Evolutionary conservation across 768 basidiomycete species (phyloP), one percentile per base, ranked within the genome.

Genomic region (Baorangia bicolor): DNA sequence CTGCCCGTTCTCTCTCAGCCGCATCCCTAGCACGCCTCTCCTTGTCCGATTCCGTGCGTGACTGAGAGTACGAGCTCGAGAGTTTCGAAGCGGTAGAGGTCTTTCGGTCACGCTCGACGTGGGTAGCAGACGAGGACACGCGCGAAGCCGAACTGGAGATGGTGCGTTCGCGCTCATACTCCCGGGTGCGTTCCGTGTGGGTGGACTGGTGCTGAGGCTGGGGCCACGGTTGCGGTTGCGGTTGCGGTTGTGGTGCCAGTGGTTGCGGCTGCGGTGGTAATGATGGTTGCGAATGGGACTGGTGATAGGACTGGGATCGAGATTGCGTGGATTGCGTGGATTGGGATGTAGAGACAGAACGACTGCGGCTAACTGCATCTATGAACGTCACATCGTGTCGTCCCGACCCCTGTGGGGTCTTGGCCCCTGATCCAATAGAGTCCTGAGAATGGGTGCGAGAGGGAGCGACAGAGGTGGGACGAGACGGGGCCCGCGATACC

Each of bases 401-500:
- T 46, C 57, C 52, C n/a, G 52, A 52, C 48, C 69, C 69, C 62
- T 64, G 62, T 58, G 70, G 70, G 55, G 70, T 73, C 61, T 44
- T 71, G 21, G 61, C 64, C 1, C 70, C 70, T 11, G 70, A 73
- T 1, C 57, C 64, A n/a, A 64, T 2, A 25, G 73, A 69, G 56
- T 75, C 80, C 31, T 78, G 81, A 28, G 85, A 85, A 20, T 78
- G 80, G 4, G 81, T 74, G 9, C 83, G 77, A 10, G 86, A 87
- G 12, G 75, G 70, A 4, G 83, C 75, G 39, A 79, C 76, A 53
- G 79, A 75, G 2, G 78, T 73, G 9, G 77, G 74, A 38, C 75
- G 75, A 43, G 78, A 74, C 0, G 78, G 74, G 5, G 67, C 68
- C 9, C 70, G 69, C 51, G 69, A 74, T 55, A 68, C 58, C 12